Evolutionary conservation across 768 basidiomycete genomes (phyloP), one percentile per base, ranked within the genome.

Genomic region (Suillus alpinus): DNA sequence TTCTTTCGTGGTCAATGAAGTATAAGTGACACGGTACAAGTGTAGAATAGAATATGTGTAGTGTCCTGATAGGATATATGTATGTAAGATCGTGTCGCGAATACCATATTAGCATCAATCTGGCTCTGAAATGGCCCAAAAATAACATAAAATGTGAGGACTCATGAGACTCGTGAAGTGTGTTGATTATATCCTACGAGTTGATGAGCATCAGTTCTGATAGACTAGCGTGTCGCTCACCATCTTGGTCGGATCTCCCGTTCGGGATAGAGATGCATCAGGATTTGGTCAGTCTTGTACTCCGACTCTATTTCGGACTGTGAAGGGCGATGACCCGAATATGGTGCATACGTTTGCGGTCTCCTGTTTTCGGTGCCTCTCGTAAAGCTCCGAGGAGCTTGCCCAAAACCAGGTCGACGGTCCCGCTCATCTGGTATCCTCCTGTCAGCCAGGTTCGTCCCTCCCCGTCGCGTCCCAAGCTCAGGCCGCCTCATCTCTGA

Each of bases 261-360:
- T 62, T 73, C 72, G 31, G 72, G 72, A 46, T 75, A 75, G 12
- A 73, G 64, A 41, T 70, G 62, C 72, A 73, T 73, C 70, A 73
- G 66, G 49, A 75, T 75, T 57, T 75, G 73, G 62, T 73, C 72
- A 1, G 72, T 67, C 39, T 66, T 68, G 59, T 63, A 73, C 62
- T 75, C 72, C 14, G 70, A 65, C 59, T 73, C 67, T 58, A 69
- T 72, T 51, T 75, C 70, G 40, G 69, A 66, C 13, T 72, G 64
- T 23, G 68, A 60, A 3, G 68, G 62, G 46, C 68, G 61, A 32
- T 68, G 61, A 4, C 26, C 57, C 6, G 56, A 29, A 14, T 63
- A 49, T 8, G 66, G 61, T 26, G 61, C 63, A 39, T 6, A 18
- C 10, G 60, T 62, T 2, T 65, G 73, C 6, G 64, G 59, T 4